Percentiles rank a stretch among this genome's conserved stretches.
Evolutionary conservation across 495 filamentous ascomycete genomes (phyloP).

Genomic region (Podospora fimiseda): DNA sequence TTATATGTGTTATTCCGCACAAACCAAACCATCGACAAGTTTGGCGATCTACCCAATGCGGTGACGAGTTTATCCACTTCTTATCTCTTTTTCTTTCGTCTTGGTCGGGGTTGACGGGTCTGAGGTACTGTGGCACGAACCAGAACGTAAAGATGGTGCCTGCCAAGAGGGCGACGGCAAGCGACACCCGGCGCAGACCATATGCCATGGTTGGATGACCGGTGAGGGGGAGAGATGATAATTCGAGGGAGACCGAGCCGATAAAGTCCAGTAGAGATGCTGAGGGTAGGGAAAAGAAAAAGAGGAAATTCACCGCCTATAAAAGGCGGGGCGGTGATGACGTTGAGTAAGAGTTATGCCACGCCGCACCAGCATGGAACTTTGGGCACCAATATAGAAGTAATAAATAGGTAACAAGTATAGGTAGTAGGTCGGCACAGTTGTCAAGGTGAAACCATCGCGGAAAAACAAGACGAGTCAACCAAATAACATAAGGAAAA

Average conservation of each 20-base stretch:
- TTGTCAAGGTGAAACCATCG: neutral
- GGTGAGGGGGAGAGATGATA: no score
- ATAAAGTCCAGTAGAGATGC: neutral
- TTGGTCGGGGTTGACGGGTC: constrained; percentile 37
- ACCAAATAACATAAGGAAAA: neutral
- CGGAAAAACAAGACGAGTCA: neutral
- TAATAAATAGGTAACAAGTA: no score
- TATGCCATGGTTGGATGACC: constrained; percentile 32
- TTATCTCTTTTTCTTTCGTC: constrained; percentile 52
- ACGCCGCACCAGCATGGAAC: neutral
- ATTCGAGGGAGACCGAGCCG: no score
- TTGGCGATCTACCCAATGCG: constrained; percentile 67
- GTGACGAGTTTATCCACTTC: constrained; percentile 64
- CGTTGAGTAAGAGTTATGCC: neutral
- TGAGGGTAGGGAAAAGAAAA: neutral
- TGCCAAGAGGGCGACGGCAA: constrained; percentile 22
- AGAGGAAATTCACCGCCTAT: neutral
- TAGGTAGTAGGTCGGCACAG: neutral
- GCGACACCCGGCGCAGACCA: constrained; percentile 31
- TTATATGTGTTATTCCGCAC: constrained; percentile 62
- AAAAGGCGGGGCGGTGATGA: neutral
- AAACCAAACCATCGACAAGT: constrained; percentile 66
- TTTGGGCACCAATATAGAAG: neutral
- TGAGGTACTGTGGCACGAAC: constrained; percentile 32
- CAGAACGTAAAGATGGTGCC: constrained; percentile 31